Conservation (phyloP, 129 eudicot species). For the Glebionis coronaria region DNA sequence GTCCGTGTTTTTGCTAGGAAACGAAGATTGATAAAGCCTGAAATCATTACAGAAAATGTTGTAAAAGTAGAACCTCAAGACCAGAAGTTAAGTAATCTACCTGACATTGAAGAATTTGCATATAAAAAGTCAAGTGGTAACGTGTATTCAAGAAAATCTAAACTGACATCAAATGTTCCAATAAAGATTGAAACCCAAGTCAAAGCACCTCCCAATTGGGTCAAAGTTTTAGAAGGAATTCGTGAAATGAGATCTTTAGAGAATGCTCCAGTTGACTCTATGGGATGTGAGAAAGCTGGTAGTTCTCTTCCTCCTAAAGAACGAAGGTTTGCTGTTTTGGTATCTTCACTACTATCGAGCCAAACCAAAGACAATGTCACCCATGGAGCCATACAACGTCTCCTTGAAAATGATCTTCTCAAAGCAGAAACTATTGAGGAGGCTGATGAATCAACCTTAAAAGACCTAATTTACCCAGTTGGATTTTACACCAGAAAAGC, state of each 20-base stretch:
- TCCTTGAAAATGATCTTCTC: slow-evolving; percentile 63
- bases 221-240: slow-evolving; percentile 80
- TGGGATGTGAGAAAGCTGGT: slow-evolving; percentile 98
- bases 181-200: slow-evolving; percentile 16
- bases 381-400: slow-evolving; percentile 92
- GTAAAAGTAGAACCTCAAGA: slow-evolving; percentile 30
- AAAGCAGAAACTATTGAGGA: slow-evolving; percentile 69
- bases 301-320: slow-evolving; percentile 93
- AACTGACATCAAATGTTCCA: slow-evolving; percentile 5
- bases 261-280: slow-evolving; percentile 85
- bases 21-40: slow-evolving; percentile 43
- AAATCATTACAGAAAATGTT: slow-evolving; percentile 25
- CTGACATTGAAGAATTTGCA: slow-evolving; percentile 85
- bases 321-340: slow-evolving; percentile 80
- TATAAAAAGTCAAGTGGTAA: slow-evolving; percentile 35
- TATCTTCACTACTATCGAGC: slow-evolving; percentile 91
- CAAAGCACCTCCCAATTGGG: slow-evolving; percentile 71
- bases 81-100: slow-evolving; percentile 38
- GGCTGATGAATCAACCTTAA: slow-evolving; percentile 65
- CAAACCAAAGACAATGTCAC: slow-evolving; percentile 91
- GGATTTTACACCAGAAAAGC: slow-evolving; percentile 97
- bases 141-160: slow-evolving; percentile 24
- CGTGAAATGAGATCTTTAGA: slow-evolving; percentile 81
- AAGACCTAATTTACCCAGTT: slow-evolving; percentile 81
- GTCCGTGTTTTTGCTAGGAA: slow-evolving; percentile 47